These are phyloP conservation scores for Neofusicoccum sp. DNA, from an alignment of 2,329 filamentous ascomycete genomes.

Conservation along the genomic window DNA sequence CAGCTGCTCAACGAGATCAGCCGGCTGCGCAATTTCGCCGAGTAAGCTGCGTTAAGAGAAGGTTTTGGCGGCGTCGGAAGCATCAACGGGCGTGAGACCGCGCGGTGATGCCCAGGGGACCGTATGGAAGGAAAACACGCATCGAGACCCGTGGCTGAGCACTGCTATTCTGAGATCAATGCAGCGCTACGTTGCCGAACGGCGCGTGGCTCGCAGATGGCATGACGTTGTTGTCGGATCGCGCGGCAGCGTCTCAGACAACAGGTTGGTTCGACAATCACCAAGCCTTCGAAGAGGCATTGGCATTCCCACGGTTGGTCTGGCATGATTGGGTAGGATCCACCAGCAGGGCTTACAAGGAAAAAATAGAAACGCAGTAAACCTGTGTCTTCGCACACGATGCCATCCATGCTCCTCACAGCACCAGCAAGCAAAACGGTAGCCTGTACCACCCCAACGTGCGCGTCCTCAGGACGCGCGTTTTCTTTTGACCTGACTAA, in stretches of 20 bases:
- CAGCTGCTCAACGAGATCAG: constrained; percentile 87
- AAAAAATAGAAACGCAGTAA: constrained; percentile 6
- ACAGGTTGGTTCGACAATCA: neutral
- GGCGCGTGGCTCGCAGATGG: neutral
- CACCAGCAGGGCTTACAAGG: neutral
- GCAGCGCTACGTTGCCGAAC: constrained; percentile 1
- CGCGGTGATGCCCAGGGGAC: neutral
- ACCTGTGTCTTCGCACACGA: neutral
- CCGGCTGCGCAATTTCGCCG: constrained; percentile 60
- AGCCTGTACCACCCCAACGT: neutral
- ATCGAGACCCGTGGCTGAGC: neutral
- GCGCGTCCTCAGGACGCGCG: neutral
- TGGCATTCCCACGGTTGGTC: constrained; percentile 1
- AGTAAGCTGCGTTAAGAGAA: neutral
- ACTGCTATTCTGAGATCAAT: neutral
- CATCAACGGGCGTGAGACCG: neutral
- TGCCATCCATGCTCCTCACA: neutral
- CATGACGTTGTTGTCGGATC: constrained; percentile 6
- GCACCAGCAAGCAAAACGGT: neutral
- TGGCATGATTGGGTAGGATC: constrained; percentile 2
- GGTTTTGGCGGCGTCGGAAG: neutral
- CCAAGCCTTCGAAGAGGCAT: neutral
- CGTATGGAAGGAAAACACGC: neutral
- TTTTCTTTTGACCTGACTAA: neutral
- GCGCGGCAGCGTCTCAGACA: neutral